phyloP scores from a whole-genome alignment of 1,284 basidiomycete species.

The Mycosarcoma mackinlayi region DNA sequence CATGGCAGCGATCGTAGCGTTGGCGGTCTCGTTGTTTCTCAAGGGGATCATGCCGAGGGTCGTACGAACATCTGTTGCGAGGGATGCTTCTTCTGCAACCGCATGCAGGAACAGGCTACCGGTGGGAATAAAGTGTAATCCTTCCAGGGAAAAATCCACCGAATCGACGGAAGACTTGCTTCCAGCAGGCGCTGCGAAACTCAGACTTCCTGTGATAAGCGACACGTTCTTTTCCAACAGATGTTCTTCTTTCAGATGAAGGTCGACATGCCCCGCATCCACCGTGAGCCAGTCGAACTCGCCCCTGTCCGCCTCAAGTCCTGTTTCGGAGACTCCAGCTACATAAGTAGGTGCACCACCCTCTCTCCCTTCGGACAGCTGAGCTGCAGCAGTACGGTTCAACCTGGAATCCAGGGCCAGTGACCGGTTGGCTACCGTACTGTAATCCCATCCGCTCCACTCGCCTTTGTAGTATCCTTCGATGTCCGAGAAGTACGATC shows the following conservation, averaged over 20 bases:
- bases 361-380: not conserved
- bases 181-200: constrained; percentile 6
- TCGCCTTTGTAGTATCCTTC: constrained; percentile 47
- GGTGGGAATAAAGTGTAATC: constrained; percentile 41
- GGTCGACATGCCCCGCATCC: constrained; percentile 15
- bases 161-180: constrained; percentile 7
- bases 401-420: constrained; percentile 28
- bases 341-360: constrained; percentile 10
- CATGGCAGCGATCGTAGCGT: constrained; percentile 54
- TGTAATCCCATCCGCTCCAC: constrained; percentile 44
- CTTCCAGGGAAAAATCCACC: constrained; percentile 56
- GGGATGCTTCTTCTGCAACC: constrained; percentile 18
- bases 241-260: constrained; percentile 41
- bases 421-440: constrained; percentile 22
- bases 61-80: constrained; percentile 32
- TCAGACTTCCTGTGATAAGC: constrained; percentile 41
- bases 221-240: constrained; percentile 39
- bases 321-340: constrained; percentile 5
- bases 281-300: constrained; percentile 26
- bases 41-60: constrained; percentile 27
- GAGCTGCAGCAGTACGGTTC: constrained; percentile 11
- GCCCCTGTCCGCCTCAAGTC: constrained; percentile 18
- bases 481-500: constrained; percentile 33
- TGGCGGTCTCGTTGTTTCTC: constrained; percentile 21
- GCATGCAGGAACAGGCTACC: constrained; percentile 33